Conservation (phyloP, 805 yeast genomes). For the Ogataea paradorogensis region DNA sequence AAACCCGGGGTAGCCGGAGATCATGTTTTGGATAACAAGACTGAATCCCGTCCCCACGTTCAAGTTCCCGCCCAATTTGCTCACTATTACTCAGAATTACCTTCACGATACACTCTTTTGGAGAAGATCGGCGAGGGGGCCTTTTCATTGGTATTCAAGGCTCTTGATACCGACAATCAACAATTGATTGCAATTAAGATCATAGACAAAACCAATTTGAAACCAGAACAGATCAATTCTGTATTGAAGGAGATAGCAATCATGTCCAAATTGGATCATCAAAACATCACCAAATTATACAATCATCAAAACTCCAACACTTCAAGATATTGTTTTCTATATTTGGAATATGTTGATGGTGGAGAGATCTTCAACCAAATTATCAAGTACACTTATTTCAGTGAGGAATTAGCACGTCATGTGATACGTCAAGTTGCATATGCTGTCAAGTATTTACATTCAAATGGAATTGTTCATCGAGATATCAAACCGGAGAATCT, state of each 20-base stretch:
- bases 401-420: conserved; percentile 70
- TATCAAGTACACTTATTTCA: conserved; percentile 71
- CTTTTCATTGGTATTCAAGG: conserved; percentile 80
- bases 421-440: conserved; percentile 69
- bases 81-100: conserved; percentile 28
- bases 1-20: conserved; percentile 10
- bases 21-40: background rate
- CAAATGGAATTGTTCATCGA: conserved; percentile 71
- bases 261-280: conserved; percentile 62
- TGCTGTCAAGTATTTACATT: conserved; percentile 69
- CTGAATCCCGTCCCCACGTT: background rate
- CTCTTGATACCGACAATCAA: conserved; percentile 45
- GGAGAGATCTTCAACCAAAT: conserved; percentile 82
- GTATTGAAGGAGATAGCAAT: conserved; percentile 71
- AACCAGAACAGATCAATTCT: conserved; percentile 48
- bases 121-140: conserved; percentile 78
- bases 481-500: conserved; percentile 83
- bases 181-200: conserved; percentile 69
- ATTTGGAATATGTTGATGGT: conserved; percentile 68
- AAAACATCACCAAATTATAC: conserved; percentile 55
- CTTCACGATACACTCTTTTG: conserved; percentile 26
- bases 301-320: conserved; percentile 49
- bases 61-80: conserved; percentile 16
- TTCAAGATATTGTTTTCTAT: conserved; percentile 53
- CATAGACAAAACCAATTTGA: conserved; percentile 59